Evolutionary conservation across 1,284 basidiomycete genomes (phyloP), one percentile per base, ranked within the genome.

Genomic region (Cutaneotrichosporon sp.): DNA sequence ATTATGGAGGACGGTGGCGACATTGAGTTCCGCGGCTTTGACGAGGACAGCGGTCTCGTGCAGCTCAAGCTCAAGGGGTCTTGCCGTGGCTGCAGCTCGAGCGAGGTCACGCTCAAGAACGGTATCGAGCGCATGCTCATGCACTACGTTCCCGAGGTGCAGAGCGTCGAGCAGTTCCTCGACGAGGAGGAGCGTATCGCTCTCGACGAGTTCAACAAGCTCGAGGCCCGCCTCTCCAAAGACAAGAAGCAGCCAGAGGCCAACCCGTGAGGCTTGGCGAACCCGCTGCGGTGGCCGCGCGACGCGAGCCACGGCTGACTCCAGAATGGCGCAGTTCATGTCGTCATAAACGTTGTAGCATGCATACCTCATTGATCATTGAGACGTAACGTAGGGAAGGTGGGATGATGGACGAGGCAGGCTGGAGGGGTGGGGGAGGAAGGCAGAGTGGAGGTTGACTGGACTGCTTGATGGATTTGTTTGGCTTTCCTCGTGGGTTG

Each of bases 101-200:
- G 34, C 34, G 89, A 92, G 13, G 95, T 99, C 32, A 99, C 96
- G 18, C 84, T 99, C 67, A 99, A 98, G 84, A 88, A 86, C 69
- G 94, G 95, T 4, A 96, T 97, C 62, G 97, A 99, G 83, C 85
- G 96, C 66, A 99, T 99, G 97, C 83, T 99, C 73, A 96, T 92
- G 91, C 96, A 99, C 81, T 99, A 98, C 75, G 92, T 99, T 62
- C 96, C 96, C 7, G 95, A 99, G 81, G 96, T 99, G 38, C 90
- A 96, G 80, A 88, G 88, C n/a, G 94, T 99, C 7, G 92, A 97
- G 75, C 94, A 98, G 87, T 85, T 97, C 7, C 80, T 98, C 57
- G 95, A 94, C 75, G 87, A 90, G 70, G 96, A 98, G 74, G 96
- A 99, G 77, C 82, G 85, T 21, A 87, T 99, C 58, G 91, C 96